A percentile compares a stretch with the other conserved stretches of the same genome.
These are phyloP conservation scores for Garcia nutans DNA, from an alignment of 345 rosid species.

Conservation along the genomic window DNA sequence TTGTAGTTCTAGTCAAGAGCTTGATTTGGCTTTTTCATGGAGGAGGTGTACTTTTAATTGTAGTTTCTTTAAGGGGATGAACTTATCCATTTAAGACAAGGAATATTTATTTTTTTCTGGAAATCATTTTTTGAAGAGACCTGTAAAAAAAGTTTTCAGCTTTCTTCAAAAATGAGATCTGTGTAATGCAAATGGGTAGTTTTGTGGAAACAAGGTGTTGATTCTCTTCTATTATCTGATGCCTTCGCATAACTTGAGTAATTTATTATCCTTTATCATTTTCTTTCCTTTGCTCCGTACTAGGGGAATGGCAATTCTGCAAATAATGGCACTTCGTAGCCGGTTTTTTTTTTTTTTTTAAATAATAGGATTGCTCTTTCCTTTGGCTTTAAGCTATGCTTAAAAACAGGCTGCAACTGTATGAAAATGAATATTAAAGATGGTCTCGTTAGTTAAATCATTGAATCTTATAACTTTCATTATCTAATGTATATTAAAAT, in stretches of 20 bases:
- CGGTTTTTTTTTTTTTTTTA: too few species aligned
- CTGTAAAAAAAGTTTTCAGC: slow-evolving; percentile 20
- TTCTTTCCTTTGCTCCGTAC: too few species aligned
- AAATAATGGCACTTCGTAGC: too few species aligned
- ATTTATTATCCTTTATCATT: background rate
- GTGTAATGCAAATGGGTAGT: too few species aligned
- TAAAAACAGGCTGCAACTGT: too few species aligned
- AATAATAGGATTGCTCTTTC: too few species aligned
- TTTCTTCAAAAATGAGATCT: slow-evolving; percentile 11
- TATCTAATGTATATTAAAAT: too few species aligned
- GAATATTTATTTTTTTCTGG: slow-evolving; percentile 6
- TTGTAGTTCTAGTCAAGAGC: slow-evolving; percentile 43
- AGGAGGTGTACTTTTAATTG: background rate
- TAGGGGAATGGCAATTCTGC: too few species aligned
- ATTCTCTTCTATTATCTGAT: slow-evolving; percentile 13
- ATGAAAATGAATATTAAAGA: too few species aligned
- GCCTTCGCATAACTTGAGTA: background rate
- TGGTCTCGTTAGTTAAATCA: too few species aligned
- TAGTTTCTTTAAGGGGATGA: slow-evolving; percentile 15
- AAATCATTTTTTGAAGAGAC: slow-evolving; percentile 9
- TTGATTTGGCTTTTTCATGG: slow-evolving; percentile 25
- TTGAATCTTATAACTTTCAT: too few species aligned
- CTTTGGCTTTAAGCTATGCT: too few species aligned
- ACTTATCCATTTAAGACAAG: slow-evolving; percentile 29
- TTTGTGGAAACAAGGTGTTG: slow-evolving; percentile 19